phyloP scores from a whole-genome alignment of 768 basidiomycete species.

The Mycena kentingensis region DNA sequence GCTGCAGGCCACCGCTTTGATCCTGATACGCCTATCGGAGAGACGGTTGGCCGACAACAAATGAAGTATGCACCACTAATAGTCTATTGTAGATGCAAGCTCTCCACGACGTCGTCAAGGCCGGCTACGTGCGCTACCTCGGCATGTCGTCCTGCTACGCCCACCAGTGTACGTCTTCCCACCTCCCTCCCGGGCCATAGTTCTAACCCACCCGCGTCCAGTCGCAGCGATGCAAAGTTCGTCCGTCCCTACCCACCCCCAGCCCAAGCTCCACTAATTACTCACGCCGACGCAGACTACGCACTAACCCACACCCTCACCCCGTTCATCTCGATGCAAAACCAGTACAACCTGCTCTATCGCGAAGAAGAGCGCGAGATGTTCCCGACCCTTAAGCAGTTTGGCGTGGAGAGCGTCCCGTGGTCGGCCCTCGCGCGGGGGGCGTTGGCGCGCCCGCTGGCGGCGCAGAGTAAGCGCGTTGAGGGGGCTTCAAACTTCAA shows the following conservation, averaged over 20 bases:
- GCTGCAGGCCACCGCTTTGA: constrained; percentile 51
- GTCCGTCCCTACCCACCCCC: constrained; percentile 11
- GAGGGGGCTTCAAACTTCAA: too few species aligned
- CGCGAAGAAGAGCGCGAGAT: too few species aligned
- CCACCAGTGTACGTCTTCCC: constrained; percentile 51
- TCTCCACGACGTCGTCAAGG: constrained; percentile 62
- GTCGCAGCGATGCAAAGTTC: constrained; percentile 62
- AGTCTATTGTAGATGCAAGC: constrained; percentile 65
- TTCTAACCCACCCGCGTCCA: constrained; percentile 21
- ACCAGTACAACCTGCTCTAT: constrained; percentile 61
- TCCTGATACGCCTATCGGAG: constrained; percentile 51
- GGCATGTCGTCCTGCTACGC: constrained; percentile 59
- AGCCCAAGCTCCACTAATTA: background rate
- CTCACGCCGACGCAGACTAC: constrained; percentile 44
- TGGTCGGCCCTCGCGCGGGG: constrained; percentile 61
- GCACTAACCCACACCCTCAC: constrained; percentile 57
- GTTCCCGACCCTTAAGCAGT: constrained; percentile 55
- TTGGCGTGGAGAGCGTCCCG: constrained; percentile 57
- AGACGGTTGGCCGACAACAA: too few species aligned
- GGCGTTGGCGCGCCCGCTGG: constrained; percentile 43
- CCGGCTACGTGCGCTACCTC: constrained; percentile 61
- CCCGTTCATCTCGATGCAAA: constrained; percentile 70
- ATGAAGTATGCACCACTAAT: too few species aligned
- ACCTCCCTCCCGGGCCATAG: background rate
- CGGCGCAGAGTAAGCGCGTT: too few species aligned